Evolutionary conservation across 164 flowering plant genomes (phyloP).

Genomic region (Macadamia integrifolia): DNA sequence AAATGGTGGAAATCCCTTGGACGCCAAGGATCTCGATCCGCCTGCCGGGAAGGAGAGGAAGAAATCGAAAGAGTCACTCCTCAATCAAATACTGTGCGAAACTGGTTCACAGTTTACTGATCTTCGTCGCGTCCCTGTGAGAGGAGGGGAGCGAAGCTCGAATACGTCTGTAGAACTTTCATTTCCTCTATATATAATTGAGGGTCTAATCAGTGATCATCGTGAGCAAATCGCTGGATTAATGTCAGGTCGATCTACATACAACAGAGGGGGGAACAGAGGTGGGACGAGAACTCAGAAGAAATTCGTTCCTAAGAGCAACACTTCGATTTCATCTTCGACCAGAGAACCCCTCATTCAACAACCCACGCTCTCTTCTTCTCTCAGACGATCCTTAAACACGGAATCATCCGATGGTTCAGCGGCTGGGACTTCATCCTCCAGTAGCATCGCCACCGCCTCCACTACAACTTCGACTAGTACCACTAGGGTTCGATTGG

Average conservation of each 20-base stretch:
- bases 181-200: too few species aligned
- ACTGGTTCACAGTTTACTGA: too few species aligned
- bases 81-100: too few species aligned
- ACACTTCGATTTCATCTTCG: slow-evolving; percentile 4
- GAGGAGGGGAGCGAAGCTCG: too few species aligned
- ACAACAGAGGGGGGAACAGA: slow-evolving; percentile 22
- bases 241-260: slow-evolving; percentile 37
- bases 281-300: slow-evolving; percentile 28
- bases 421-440: background rate
- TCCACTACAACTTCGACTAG: slow-evolving; percentile 11
- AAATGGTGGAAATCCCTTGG: too few species aligned
- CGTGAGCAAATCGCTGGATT: background rate
- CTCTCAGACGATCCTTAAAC: slow-evolving; percentile 33
- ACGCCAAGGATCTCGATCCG: too few species aligned
- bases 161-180: too few species aligned
- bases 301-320: slow-evolving; percentile 45
- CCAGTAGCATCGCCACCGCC: slow-evolving; percentile 1
- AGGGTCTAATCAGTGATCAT: background rate
- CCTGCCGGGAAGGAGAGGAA: too few species aligned
- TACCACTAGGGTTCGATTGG: slow-evolving; percentile 34
- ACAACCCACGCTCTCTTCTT: slow-evolving; percentile 39
- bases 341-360: slow-evolving; percentile 8
- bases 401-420: slow-evolving; percentile 10
- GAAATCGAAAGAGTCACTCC: too few species aligned
- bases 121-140: too few species aligned